A percentile compares a stretch with the other conserved stretches of the same genome.
Conservation (phyloP, 2,329 filamentous ascomycete species). For the Botryotinia convoluta region DNA sequence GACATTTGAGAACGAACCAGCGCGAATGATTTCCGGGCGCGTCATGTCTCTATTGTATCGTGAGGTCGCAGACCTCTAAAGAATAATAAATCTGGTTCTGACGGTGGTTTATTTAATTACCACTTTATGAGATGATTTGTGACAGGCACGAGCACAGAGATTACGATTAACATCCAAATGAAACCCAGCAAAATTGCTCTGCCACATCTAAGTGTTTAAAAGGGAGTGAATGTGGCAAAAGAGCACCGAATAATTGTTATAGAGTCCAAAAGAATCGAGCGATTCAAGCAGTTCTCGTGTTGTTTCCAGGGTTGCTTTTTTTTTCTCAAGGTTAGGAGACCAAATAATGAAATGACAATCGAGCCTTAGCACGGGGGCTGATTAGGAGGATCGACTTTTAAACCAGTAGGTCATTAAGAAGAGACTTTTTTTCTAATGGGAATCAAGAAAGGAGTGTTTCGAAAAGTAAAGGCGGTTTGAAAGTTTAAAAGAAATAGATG, state of each 20-base stretch:
- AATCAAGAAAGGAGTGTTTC: slow-evolving; percentile 5
- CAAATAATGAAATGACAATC: neutral
- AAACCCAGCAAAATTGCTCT: slow-evolving; percentile 15
- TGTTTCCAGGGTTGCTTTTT: neutral
- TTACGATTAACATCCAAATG: slow-evolving; percentile 22
- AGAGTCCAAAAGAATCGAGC: slow-evolving; percentile 12
- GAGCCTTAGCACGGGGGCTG: slow-evolving; percentile 14
- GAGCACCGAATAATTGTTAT: neutral
- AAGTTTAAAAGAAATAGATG: neutral
- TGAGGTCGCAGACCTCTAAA: slow-evolving; percentile 14
- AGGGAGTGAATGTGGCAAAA: slow-evolving; percentile 4
- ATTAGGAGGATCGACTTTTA: slow-evolving; percentile 14
- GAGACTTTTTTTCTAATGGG: neutral
- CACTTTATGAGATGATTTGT: slow-evolving; percentile 13
- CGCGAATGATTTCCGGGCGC: slow-evolving; percentile 54
- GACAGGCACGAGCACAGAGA: slow-evolving; percentile 17
- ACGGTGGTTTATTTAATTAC: slow-evolving; percentile 3
- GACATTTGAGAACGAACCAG: slow-evolving; percentile 43
- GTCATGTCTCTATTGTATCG: slow-evolving; percentile 43
- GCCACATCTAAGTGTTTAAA: slow-evolving; percentile 20
- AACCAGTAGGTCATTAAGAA: slow-evolving; percentile 1
- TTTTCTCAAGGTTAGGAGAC: slow-evolving; percentile 10
- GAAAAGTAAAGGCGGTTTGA: neutral
- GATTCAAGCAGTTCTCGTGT: neutral
- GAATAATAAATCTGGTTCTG: slow-evolving; percentile 7